A percentile compares a stretch with the other conserved stretches of the same genome.
These are phyloP conservation scores for Penicillium tannophilum DNA, from an alignment of 495 filamentous ascomycete species.

Conservation along the genomic window DNA sequence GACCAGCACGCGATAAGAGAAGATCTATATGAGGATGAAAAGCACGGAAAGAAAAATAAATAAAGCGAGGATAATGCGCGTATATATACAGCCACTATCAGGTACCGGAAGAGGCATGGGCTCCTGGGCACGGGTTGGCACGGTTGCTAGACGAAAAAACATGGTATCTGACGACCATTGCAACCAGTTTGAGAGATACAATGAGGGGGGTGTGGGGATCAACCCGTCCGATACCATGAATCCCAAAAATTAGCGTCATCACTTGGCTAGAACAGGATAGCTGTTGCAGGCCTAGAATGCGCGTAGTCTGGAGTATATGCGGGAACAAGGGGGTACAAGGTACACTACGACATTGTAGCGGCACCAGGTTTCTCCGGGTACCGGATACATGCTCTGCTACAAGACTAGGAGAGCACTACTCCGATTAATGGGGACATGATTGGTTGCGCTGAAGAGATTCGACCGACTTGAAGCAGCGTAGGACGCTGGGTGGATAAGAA, in stretches of 20 bases:
- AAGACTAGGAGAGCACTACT: conserved; percentile 3
- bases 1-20: conserved; percentile 6
- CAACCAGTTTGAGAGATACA: conserved; percentile 3
- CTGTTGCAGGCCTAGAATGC: conserved; percentile 2
- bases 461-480: conserved; percentile 27
- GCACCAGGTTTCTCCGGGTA: conserved; percentile 17
- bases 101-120: not conserved
- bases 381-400: conserved; percentile 13
- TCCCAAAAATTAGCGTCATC: conserved; percentile 49
- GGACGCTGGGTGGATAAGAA: conserved; percentile 32
- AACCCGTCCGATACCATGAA: conserved; percentile 39
- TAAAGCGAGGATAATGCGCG: conserved; percentile 8
- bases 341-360: conserved; percentile 27
- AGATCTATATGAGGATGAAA: conserved; percentile 8
- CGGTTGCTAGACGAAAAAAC: not conserved
- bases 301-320: conserved; percentile 7
- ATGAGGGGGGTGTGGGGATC: conserved; percentile 24
- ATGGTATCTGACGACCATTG: conserved; percentile 1
- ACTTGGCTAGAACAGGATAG: conserved; percentile 24
- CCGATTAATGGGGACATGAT: conserved; percentile 11
- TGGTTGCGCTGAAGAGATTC: conserved; percentile 9
- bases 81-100: conserved; percentile 14
- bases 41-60: conserved; percentile 4
- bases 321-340: conserved; percentile 17
- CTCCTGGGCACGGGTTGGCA: conserved; percentile 5